Evolutionary conservation across 2,329 filamentous ascomycete species (phyloP).

Genomic region (Colletotrichum magnum): DNA sequence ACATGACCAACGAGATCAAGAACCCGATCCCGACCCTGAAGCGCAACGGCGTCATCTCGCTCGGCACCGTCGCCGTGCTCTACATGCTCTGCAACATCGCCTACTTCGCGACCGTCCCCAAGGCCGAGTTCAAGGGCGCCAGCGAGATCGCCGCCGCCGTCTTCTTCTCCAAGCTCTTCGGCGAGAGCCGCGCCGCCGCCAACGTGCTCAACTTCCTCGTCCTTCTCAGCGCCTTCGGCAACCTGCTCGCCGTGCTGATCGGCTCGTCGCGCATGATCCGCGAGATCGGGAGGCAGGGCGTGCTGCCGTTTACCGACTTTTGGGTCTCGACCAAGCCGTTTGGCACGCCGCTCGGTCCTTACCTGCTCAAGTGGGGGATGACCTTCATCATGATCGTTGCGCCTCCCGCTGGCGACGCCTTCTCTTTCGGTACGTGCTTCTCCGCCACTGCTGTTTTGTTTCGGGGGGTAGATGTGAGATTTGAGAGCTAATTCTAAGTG

Average conservation of each 20-base stretch:
- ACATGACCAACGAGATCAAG: constrained; percentile 74
- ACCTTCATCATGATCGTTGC: constrained; percentile 73
- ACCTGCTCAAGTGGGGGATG: constrained; percentile 69
- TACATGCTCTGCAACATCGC: constrained; percentile 74
- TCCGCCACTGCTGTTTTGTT: constrained; percentile 5
- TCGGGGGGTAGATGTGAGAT: not conserved
- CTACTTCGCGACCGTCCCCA: constrained; percentile 69
- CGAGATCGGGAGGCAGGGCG: constrained; percentile 74
- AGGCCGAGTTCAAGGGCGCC: constrained; percentile 66
- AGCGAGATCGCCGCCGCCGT: constrained; percentile 68
- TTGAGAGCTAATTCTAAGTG: not conserved
- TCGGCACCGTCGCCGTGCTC: constrained; percentile 65
- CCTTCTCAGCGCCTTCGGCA: constrained; percentile 70
- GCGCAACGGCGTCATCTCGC: constrained; percentile 62
- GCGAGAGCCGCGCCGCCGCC: constrained; percentile 58
- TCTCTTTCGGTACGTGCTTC: constrained; percentile 66
- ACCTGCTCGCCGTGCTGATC: constrained; percentile 69
- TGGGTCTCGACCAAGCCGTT: constrained; percentile 76
- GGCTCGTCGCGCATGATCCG: constrained; percentile 70
- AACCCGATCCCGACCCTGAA: constrained; percentile 70
- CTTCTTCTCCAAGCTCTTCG: constrained; percentile 73
- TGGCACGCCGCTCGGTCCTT: constrained; percentile 73
- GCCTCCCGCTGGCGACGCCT: constrained; percentile 74
- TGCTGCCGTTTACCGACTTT: constrained; percentile 71
- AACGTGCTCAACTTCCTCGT: constrained; percentile 71